Evolutionary conservation across 805 yeast species (phyloP), one percentile per base, ranked within the genome.

Genomic region (Suhomyces pyralidae): DNA sequence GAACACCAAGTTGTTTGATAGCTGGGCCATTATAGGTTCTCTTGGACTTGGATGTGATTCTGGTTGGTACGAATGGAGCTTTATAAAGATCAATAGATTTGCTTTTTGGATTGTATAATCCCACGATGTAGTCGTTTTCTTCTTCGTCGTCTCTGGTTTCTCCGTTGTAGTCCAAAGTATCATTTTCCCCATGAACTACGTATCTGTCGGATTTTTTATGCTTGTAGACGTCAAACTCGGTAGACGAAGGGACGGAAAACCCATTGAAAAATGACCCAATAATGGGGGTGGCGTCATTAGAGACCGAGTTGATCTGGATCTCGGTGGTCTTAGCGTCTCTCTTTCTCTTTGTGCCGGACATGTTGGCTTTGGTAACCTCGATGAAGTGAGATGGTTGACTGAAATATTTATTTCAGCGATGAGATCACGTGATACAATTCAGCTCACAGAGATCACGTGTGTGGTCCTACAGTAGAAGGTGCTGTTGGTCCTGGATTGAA

Each of bases 191-290:
- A 63, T 89, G 96, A 45, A 90, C 65, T 15, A 84, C 64, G 52
- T 76, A 76, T n/a, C 74, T 73, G 15, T 75, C 68, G 12, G 63
- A 61, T 53, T 68, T 68, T 57, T 71, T 73, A 60, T 81, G 78
- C 60, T 80, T 77, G 69, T 81, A 89, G 36, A 90, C 70, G 44
- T 85, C 83, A 60, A 92, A 88, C 32, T 71, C 66, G 7, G 87
- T 81, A 12, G 79, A 76, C 7, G 70, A 67, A 36, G 93, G 85
- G 2, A 85, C 79, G 22, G 77, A 71, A 50, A 88, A 75, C 3
- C 97, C 97, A 62, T 88, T 88, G 74, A 91, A 86, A 62, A 88
- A 86, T n/a, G 88, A 80, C 2, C 90, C 88, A 8, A 86, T 77
- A 3, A 81, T 83, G 4, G 81, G 70, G 3, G 77, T 63, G 14